Evolutionary conservation across 75 land plant species (phyloP), one percentile per base, ranked within the genome.

Genomic region (Cryptomeria japonica): DNA sequence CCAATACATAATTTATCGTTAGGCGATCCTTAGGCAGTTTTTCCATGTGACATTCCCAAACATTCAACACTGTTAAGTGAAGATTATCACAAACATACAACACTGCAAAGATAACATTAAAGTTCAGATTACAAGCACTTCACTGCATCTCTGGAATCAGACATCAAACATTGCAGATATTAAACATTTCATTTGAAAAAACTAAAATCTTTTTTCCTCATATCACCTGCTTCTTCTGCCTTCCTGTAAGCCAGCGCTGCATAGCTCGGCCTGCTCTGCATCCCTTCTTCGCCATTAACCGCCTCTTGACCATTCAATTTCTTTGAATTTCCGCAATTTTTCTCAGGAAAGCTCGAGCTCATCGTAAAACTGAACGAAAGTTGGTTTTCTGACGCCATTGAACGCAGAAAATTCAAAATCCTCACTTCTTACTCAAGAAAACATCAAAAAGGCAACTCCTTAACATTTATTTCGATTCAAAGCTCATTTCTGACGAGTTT

Each of bases 211-310:
- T 61, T 0, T 61, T 41, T 72, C 2, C 9, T 36, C 44, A 28
- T 41, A 78, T 47, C 55, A 89, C 90, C 90, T 86, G 90, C 90
- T 86, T 89, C 90, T 83, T 86, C 90, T 44, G 90, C 90, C 55
- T 89, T 89, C 85, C 90, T 39, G 82, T 47, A 61, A 13, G 88
- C 90, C 58, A 89, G 19, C 85, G 58, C 90, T 37, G 83, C 90
- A 41, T 31, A 34, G 85, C 87, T 51, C 3, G 86, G 86, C 72
- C 86, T 36, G 61, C 86, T 85, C 14, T 34, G 86, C 41, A 18
- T 36, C 16, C 37, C 56, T 39, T 49, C 85, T 15, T 84, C 85
- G 22, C 56, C 58, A 46, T 44, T 44, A 32, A 47, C 34, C 14
- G 37, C 42, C 34, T 56, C 86, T 9, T 49, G 73, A 13, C 22